Base-by-base conservation (phyloP, 1,284 basidiomycete species). In the Hymenochaete sp. region DNA sequence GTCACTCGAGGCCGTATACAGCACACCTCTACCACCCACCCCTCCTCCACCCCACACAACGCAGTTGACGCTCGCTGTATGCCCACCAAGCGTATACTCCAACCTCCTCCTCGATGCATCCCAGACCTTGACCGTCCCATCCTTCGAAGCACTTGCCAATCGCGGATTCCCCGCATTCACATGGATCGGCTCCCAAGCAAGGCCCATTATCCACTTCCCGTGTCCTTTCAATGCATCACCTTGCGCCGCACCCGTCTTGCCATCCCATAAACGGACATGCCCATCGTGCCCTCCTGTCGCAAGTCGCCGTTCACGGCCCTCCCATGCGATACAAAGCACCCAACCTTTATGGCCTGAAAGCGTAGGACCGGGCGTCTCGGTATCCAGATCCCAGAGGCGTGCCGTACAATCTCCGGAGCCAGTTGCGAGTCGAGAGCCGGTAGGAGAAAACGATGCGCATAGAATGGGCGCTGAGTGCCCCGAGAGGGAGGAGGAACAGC, bases 311-410 rank as follows among this genome's bases (percentile, higher is more conserved):
- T 97, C 95, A 65, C 86, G 74, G 0, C 88, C 82, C 57, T 98
- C 93, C 95, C 95, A 98, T 59, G 97, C 96, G 2, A 93, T 88
- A 55, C 92, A 96, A 0, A 98, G 72, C 1, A 98, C 91, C 93
- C 93, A 98, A 0, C 92, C 93, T 51, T 81, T 79, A 61, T 98
- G 96, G 0, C 95, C 95, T 0, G 76, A 67, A 9, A 98, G 72
- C 7, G 83, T 86, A 61, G 91, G 86, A 41, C 89, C 88, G 0
- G 95, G 95, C 8, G 80, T 86, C 66, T 98, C 96, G 0, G 89
- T 93, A 57, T 87, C 78, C 47, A 98, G 75, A 63, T 98, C 88
- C 95, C 95, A 98, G 27, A 98, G 64, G 6, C 95, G 77, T 10
- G 88, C 92, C 37, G 87, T 92, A 39, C 89, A 90, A 61, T 98